Percentiles rank a stretch among this genome's conserved stretches.
phyloP scores from a whole-genome alignment of 2,329 filamentous ascomycete genomes.

The Colletotrichum musae region DNA sequence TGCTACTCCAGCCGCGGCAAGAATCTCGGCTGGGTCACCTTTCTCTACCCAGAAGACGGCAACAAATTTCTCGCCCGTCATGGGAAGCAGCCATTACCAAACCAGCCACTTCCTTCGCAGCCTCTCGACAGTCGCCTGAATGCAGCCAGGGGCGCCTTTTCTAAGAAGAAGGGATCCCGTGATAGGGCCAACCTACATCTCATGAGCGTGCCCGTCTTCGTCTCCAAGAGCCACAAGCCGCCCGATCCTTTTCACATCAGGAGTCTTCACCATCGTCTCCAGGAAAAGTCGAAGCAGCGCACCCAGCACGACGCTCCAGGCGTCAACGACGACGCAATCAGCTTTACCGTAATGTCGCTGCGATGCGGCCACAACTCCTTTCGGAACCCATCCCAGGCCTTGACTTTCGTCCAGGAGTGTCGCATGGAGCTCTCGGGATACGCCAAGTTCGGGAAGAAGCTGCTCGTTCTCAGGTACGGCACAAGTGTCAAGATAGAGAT shows the following conservation, averaged over 20 bases:
- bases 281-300: constrained; percentile 46
- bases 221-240: constrained; percentile 51
- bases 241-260: constrained; percentile 54
- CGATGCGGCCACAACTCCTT: constrained; percentile 66
- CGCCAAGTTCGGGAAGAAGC: constrained; percentile 59
- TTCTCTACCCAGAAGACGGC: constrained; percentile 57
- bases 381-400: constrained; percentile 42
- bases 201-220: constrained; percentile 48
- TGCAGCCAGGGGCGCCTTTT: background rate
- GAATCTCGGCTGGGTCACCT: constrained; percentile 57
- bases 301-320: constrained; percentile 31
- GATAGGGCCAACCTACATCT: constrained; percentile 50
- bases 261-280: constrained; percentile 50
- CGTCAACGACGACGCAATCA: constrained; percentile 43
- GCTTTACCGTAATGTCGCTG: constrained; percentile 40
- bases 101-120: background rate
- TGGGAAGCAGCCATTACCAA: constrained; percentile 46
- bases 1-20: constrained; percentile 59
- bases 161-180: constrained; percentile 15
- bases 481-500: constrained; percentile 53
- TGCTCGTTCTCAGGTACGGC: constrained; percentile 56
- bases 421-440: constrained; percentile 50
- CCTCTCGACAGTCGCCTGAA: too few relatives aligned
- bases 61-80: constrained; percentile 57
- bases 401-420: constrained; percentile 62